phyloP scores from a whole-genome alignment of 768 basidiomycete species.

The Cyclocybe aegerita region DNA sequence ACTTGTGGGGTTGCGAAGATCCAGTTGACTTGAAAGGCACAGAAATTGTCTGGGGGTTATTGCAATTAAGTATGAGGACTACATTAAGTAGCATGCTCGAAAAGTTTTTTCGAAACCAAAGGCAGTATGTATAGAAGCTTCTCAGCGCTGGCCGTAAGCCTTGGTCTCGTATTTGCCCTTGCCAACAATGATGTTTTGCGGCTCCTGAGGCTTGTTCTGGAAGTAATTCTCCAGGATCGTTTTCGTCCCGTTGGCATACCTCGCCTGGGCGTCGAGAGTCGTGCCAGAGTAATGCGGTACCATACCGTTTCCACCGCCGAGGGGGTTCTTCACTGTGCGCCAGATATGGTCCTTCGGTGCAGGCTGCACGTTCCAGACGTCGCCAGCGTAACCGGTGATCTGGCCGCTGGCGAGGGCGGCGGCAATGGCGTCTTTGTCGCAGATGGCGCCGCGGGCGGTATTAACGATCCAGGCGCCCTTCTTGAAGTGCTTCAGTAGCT shows the following conservation, averaged over 20 bases:
- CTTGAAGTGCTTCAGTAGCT: slow-evolving; percentile 87
- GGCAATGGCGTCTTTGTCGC: slow-evolving; percentile 79
- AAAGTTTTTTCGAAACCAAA: no score
- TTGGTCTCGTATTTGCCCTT: slow-evolving; percentile 49
- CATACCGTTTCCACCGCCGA: slow-evolving; percentile 88
- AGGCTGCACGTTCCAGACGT: slow-evolving; percentile 89
- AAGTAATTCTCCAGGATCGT: slow-evolving; percentile 75
- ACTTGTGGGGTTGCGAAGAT: no score
- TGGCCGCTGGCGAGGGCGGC: slow-evolving; percentile 77
- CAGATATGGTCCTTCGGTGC: slow-evolving; percentile 85
- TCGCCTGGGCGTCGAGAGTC: slow-evolving; percentile 84
- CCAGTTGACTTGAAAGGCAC: no score
- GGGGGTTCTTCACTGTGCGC: slow-evolving; percentile 79
- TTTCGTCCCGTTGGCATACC: slow-evolving; percentile 76
- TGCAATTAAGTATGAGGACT: no score
- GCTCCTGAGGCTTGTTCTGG: slow-evolving; percentile 61
- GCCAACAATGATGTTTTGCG: slow-evolving; percentile 80
- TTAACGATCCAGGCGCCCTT: slow-evolving; percentile 92
- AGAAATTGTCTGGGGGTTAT: no score
- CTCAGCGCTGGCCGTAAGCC: slow-evolving; percentile 22
- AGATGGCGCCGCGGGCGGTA: slow-evolving; percentile 91
- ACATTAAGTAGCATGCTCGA: no score
- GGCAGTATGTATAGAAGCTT: no score
- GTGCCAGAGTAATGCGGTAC: slow-evolving; percentile 88
- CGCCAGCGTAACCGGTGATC: slow-evolving; percentile 61